Percentiles rank a stretch among this genome's conserved stretches.
Conservation (phyloP, 2,329 filamentous ascomycete genomes). For the Nothopassalora personata region DNA sequence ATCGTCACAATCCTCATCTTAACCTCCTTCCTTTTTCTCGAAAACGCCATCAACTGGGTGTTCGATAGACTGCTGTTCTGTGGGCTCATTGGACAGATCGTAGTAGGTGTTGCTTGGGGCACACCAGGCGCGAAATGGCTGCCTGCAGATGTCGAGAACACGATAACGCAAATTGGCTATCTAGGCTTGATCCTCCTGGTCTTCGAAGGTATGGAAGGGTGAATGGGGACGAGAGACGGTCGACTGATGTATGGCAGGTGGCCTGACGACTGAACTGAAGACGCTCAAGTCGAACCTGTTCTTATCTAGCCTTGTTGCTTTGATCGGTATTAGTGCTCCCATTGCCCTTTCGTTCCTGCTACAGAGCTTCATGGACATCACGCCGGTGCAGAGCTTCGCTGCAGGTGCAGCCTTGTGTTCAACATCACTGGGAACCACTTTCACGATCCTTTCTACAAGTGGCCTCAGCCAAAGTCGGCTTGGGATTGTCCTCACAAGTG, state of each 20-base stretch:
- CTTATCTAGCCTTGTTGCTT: conserved; percentile 58
- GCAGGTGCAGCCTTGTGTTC: conserved; percentile 69
- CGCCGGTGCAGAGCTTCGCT: conserved; percentile 60
- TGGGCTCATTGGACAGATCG: conserved; percentile 65
- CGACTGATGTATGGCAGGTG: conserved; percentile 40
- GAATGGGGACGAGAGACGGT: neutral
- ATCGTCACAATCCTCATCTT: conserved; percentile 56
- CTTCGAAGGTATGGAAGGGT: conserved; percentile 53
- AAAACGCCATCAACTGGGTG: conserved; percentile 21
- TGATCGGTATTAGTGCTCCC: conserved; percentile 59
- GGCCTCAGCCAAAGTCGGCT: conserved; percentile 50
- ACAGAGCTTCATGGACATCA: conserved; percentile 45
- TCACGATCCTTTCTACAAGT: conserved; percentile 59
- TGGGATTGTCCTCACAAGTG: conserved; percentile 61
- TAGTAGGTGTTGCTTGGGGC: conserved; percentile 66
- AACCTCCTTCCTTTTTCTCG: conserved; percentile 51
- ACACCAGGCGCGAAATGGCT: conserved; percentile 61
- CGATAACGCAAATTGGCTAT: conserved; percentile 63
- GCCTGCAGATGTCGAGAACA: conserved; percentile 45
- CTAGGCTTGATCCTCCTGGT: conserved; percentile 67
- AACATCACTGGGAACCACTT: conserved; percentile 68
- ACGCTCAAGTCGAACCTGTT: conserved; percentile 55
- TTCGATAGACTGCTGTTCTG: conserved; percentile 32
- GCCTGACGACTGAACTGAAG: conserved; percentile 51
- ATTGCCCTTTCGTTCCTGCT: conserved; percentile 63